Evolutionary conservation across 169 alveolate genomes (phyloP).

Genomic region (Cryptosporidium sp.): DNA sequence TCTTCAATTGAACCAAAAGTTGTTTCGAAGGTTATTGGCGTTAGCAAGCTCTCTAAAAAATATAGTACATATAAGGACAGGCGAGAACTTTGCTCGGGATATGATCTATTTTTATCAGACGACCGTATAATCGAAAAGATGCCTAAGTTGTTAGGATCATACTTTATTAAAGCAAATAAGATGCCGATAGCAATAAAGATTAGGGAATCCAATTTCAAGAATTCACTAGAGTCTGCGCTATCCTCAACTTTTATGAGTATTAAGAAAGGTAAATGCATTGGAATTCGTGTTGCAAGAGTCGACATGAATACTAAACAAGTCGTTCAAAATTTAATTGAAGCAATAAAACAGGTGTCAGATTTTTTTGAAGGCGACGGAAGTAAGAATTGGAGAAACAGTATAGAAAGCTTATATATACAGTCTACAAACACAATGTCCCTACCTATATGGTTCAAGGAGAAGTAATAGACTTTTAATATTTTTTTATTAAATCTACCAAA

Average conservation of each 20-base stretch:
- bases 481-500: background rate
- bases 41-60: slow-evolving; percentile 77
- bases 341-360: slow-evolving; percentile 57
- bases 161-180: slow-evolving; percentile 77
- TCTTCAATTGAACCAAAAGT: slow-evolving; percentile 11
- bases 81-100: slow-evolving; percentile 79
- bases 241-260: slow-evolving; percentile 73
- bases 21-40: slow-evolving; percentile 74
- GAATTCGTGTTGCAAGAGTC: slow-evolving; percentile 78
- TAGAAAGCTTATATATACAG: slow-evolving; percentile 77
- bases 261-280: slow-evolving; percentile 73
- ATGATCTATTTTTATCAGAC: slow-evolving; percentile 79
- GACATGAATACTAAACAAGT: slow-evolving; percentile 74
- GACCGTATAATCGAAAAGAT: slow-evolving; percentile 72
- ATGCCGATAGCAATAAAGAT: slow-evolving; percentile 52
- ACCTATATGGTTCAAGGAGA: slow-evolving; percentile 76
- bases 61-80: slow-evolving; percentile 75
- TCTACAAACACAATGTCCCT: slow-evolving; percentile 79
- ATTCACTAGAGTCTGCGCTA: slow-evolving; percentile 74
- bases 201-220: slow-evolving; percentile 51
- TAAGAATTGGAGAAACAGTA: slow-evolving; percentile 76
- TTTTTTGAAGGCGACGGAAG: slow-evolving; percentile 47
- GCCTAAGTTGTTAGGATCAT: slow-evolving; percentile 77
- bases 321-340: slow-evolving; percentile 75
- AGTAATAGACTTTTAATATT: background rate